Percentiles rank a stretch among this genome's conserved stretches.
Conservation (phyloP, 768 basidiomycete species). For the Podaxis sp. region DNA sequence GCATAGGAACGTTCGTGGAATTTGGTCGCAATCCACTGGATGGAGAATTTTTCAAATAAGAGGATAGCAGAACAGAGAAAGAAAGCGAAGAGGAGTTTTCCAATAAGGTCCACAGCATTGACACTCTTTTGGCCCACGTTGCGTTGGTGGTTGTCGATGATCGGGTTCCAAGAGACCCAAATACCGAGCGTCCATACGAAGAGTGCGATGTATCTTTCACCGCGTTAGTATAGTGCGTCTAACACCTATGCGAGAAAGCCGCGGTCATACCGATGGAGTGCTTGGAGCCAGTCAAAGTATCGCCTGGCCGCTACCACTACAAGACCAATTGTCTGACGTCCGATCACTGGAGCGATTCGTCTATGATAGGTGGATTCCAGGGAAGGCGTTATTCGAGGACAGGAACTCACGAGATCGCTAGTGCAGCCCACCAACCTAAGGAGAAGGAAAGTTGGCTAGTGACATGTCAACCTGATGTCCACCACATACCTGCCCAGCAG, state of each 20-base stretch:
- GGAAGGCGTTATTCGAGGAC: background rate
- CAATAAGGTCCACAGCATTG: slow-evolving; percentile 48
- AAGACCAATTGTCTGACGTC: slow-evolving; percentile 64
- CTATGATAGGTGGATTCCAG: slow-evolving; percentile 22
- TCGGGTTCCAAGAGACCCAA: slow-evolving; percentile 72
- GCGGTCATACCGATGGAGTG: slow-evolving; percentile 50
- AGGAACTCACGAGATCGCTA: slow-evolving; percentile 57
- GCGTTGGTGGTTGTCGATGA: slow-evolving; percentile 46
- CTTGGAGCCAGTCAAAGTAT: slow-evolving; percentile 78
- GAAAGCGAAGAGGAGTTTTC: slow-evolving; percentile 68
- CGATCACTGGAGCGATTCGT: slow-evolving; percentile 44
- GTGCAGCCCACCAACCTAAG: slow-evolving; percentile 75
- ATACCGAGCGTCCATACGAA: slow-evolving; percentile 59
- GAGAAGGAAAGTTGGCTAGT: slow-evolving; percentile 1
- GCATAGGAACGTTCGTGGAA: slow-evolving; percentile 78
- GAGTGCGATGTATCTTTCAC: slow-evolving; percentile 54
- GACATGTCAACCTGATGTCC: background rate
- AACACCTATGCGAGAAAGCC: background rate
- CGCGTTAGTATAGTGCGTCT: background rate
- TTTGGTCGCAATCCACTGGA: slow-evolving; percentile 81
- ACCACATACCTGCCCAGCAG: slow-evolving; percentile 61
- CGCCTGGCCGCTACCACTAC: slow-evolving; percentile 66
- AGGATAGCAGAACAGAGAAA: slow-evolving; percentile 67
- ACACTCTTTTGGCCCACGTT: slow-evolving; percentile 26
- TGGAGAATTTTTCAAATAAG: slow-evolving; percentile 77